Percentiles rank a stretch among this genome's conserved stretches.
phyloP scores from a whole-genome alignment of 352 stramenopile species.

The Discostella stelligera region DNA sequence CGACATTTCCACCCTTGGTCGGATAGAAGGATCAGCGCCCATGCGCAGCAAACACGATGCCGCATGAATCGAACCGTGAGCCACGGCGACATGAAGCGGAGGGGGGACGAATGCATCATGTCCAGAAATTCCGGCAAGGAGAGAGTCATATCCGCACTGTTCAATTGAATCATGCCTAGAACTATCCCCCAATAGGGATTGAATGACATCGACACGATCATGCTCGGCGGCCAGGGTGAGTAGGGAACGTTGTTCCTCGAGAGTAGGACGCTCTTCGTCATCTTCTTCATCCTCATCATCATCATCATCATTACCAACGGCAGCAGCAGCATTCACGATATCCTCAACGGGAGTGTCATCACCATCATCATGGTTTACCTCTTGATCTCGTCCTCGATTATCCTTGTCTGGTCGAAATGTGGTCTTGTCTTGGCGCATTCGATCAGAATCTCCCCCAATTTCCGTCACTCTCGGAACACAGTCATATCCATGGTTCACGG shows the following conservation, averaged over 20 bases:
- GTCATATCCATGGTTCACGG: too few species aligned
- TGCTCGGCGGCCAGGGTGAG: conserved; percentile 74
- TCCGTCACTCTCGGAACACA: background rate
- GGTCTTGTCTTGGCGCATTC: background rate
- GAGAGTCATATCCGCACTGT: background rate
- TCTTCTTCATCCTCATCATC: conserved; percentile 21
- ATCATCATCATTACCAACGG: conserved; percentile 23
- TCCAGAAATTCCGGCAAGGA: conserved; percentile 10
- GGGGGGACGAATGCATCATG: conserved; percentile 57
- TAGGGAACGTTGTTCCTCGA: conserved; percentile 73
- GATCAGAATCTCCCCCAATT: background rate
- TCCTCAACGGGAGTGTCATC: conserved; percentile 1
- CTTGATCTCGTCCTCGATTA: background rate
- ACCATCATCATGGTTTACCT: background rate
- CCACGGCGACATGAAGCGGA: conserved; percentile 71
- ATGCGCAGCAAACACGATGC: conserved; percentile 71
- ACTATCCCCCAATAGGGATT: conserved; percentile 53
- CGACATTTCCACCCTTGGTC: conserved; percentile 35
- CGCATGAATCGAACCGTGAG: conserved; percentile 66
- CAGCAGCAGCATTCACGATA: conserved; percentile 17
- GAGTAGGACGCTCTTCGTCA: conserved; percentile 42
- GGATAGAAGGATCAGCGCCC: conserved; percentile 73
- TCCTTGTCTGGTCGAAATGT: background rate
- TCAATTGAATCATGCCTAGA: conserved; percentile 1
- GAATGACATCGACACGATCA: conserved; percentile 80